These are phyloP conservation scores for Globisporangium irregulare DNA, from an alignment of 352 stramenopile genomes.

Conservation along the genomic window DNA sequence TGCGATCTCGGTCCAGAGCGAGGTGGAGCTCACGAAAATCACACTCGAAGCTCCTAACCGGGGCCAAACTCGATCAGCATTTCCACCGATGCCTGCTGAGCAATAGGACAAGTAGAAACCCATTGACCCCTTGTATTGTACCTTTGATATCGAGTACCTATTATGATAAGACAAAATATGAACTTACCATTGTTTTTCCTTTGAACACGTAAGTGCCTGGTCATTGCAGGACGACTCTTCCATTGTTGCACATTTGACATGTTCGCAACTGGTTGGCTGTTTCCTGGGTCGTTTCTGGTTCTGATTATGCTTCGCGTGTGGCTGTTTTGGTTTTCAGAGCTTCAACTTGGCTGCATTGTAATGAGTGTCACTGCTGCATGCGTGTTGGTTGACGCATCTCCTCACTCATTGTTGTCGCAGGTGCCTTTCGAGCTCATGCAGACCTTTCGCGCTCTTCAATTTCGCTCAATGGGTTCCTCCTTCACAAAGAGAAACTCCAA, in stretches of 20 bases:
- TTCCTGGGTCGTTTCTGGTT: not conserved
- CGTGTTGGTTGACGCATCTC: not conserved
- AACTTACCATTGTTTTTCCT: not conserved
- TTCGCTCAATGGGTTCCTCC: not conserved
- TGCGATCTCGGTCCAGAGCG: constrained; percentile 5
- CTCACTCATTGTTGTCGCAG: not conserved
- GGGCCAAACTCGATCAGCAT: not conserved
- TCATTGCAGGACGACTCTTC: not conserved
- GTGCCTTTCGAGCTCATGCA: not conserved
- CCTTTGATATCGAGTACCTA: not conserved
- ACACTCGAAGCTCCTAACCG: constrained; percentile 23
- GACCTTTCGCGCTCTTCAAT: not conserved
- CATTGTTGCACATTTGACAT: no score
- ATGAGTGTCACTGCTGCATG: not conserved
- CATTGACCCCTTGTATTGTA: not conserved
- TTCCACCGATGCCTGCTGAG: not conserved
- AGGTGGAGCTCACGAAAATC: constrained; percentile 33
- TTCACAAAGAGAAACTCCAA: not conserved
- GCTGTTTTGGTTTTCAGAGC: not conserved
- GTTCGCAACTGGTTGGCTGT: not conserved
- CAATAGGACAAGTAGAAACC: not conserved
- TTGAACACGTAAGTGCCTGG: no score
- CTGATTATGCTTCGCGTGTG: not conserved
- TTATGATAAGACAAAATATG: not conserved
- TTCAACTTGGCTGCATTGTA: constrained; percentile 2